phyloP scores from a whole-genome alignment of 371 early-diverging fungal genomes.

The Choanephora cucurbitarum region DNA sequence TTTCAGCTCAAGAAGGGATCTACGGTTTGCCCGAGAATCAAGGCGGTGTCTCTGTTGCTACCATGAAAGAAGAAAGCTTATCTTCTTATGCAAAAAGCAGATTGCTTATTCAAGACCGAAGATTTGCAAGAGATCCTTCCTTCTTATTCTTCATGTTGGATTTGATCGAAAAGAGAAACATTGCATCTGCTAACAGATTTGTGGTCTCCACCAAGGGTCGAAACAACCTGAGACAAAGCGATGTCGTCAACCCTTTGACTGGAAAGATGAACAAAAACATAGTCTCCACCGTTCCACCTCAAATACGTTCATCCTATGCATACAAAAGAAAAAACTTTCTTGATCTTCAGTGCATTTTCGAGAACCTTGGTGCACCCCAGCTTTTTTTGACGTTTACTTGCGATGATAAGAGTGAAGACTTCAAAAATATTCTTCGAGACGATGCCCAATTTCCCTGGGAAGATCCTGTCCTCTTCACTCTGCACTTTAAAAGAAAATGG shows the following conservation, averaged over 20 bases:
- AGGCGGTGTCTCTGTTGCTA: neutral
- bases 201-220: conserved; percentile 1
- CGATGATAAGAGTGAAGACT: conserved; percentile 3
- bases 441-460: neutral
- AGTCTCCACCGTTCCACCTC: neutral
- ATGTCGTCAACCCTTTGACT: neutral
- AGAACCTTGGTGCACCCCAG: neutral
- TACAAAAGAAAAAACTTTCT: neutral
- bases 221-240: conserved; percentile 1
- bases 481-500: conserved; percentile 9
- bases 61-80: neutral
- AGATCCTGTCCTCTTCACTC: conserved; percentile 4
- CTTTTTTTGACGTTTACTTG: neutral
- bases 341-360: neutral
- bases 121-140: conserved; percentile 8
- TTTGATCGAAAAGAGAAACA: conserved; percentile 1
- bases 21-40: neutral
- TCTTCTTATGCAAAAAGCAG: neutral
- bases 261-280: conserved; percentile 2
- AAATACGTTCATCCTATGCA: neutral
- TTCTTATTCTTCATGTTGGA: conserved; percentile 6
- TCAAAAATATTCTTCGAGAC: neutral
- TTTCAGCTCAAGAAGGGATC: neutral
- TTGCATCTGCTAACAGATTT: neutral
- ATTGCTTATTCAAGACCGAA: neutral